Base-by-base conservation (phyloP, 2,329 filamentous ascomycete species). In the Cercospora nicotianae region DNA sequence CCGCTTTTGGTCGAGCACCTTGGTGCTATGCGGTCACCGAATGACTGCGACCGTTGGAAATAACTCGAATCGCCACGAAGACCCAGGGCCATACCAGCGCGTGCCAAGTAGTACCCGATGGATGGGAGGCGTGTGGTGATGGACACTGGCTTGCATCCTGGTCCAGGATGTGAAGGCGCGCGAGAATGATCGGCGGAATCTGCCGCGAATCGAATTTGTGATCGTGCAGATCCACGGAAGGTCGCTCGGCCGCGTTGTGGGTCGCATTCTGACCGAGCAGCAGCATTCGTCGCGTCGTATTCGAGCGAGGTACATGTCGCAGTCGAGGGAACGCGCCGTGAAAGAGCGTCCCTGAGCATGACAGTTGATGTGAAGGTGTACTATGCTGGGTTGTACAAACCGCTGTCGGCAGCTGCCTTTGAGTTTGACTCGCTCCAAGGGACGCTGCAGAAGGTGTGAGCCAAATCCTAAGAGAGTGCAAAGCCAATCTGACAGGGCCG, bases 391-490 rank as follows among this genome's bases (percentile, higher is more conserved):
- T 61, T 42, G 59, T 61, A 59, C 58, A 63, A 64, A 64, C 67
- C 65, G 63, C 67, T 68, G 67, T 71, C 71, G 69, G 71, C 67
- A 73, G 67, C 69, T 70, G 67, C 67, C 69, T 66, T 72, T 68
- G 66, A 70, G 67, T 70, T 71, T 64, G 60, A 60, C 63, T 68
- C 68, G 65, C 36, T 61, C 67, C 64, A 64, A 71, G 69, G 64
- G 57, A 67, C 60, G 58, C 57, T 70, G 65, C 68, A 68, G 66
- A 67, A 60, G 30, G 42, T 60, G 61, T 65, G 60, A 69, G 68
- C 60, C 70, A 70, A 69, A 69, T 31, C 69, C 45, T 51, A 23
- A 64, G 65, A 66, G 67, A 70, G 63, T 68, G 68, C 61, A 65
- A 68, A 72, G 69, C 68, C 68, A 73, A 73, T 73, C 71, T 71